These are phyloP conservation scores for Candida sanyiensis DNA, from an alignment of 805 yeast species.

Conservation along the genomic window DNA sequence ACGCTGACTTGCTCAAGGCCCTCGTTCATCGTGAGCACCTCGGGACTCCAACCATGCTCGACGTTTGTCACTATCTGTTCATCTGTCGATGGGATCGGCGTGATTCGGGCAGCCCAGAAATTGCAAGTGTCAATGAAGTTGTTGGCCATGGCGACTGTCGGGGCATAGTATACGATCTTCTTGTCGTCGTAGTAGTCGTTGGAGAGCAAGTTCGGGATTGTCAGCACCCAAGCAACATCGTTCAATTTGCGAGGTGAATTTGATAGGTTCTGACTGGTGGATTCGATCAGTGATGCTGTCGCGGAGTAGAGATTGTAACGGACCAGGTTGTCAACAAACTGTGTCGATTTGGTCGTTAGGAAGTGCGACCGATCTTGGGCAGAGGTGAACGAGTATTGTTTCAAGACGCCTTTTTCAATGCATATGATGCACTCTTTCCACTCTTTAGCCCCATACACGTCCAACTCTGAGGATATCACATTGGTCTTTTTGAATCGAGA, in stretches of 20 bases:
- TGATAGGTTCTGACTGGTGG: slow-evolving; percentile 16
- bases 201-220: slow-evolving; percentile 20
- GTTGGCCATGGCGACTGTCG: slow-evolving; percentile 47
- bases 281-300: slow-evolving; percentile 19
- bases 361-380: slow-evolving; percentile 18
- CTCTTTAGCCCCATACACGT: slow-evolving; percentile 19
- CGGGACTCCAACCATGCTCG: slow-evolving; percentile 72
- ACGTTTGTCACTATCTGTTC: slow-evolving; percentile 64
- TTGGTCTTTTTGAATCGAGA: slow-evolving; percentile 16
- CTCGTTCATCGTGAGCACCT: slow-evolving; percentile 18
- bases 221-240: slow-evolving; percentile 24
- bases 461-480: slow-evolving; percentile 27
- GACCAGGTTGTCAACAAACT: slow-evolving; percentile 16
- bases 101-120: slow-evolving; percentile 84
- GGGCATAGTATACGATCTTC: slow-evolving; percentile 22
- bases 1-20: slow-evolving; percentile 21
- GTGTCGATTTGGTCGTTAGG: slow-evolving; percentile 17
- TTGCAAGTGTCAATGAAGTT: slow-evolving; percentile 75
- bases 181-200: slow-evolving; percentile 19
- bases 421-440: slow-evolving; percentile 41
- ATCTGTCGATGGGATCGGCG: slow-evolving; percentile 68
- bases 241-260: slow-evolving; percentile 15
- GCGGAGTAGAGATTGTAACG: slow-evolving; percentile 26
- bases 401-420: slow-evolving; percentile 44
- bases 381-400: slow-evolving; percentile 37